Evolutionary conservation across 441 rosid genomes (phyloP), one percentile per base, ranked within the genome.

Genomic region (Eruca vesicaria): DNA sequence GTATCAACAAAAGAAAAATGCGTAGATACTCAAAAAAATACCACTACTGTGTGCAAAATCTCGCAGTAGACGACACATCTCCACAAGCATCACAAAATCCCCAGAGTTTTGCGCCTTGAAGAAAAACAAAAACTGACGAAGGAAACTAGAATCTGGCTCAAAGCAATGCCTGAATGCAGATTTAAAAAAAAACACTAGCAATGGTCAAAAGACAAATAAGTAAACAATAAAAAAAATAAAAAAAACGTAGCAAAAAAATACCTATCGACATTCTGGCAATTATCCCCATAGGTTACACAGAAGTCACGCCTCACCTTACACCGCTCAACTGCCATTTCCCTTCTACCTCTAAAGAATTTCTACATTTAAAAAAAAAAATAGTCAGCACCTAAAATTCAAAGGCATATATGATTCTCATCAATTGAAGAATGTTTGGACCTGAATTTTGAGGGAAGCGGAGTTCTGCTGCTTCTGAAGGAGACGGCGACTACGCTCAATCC

Each of bases 261-360:
- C 99, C 97, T 87, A 86, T 89, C 84, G n/a, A 88, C 93, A 63
- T 88, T 87, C 84, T 84, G 84, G 74, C 90, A 88, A 72, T 73
- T 67, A 57, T 79, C 77, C 75, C 98, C 97, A 69, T 86, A 93
- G 33, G 79, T 84, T 72, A 65, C 66, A 76, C 80, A 83, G 80
- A 96, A 96, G 69, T 87, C 89, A 74, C 81, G 85, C 66, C 94
- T 86, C 73, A 84, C 87, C 74, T 81, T 84, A 7, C 78, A 63
- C 55, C 76, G 94, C 80, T 84, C 97, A 71, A 80, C 89, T 73
- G 83, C 84, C 84, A 82, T 79, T 41, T 79, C 89, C 79, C 83
- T 91, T 83, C 90, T 88, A 62, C 98, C 97, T 88, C 98, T 91
- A 85, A 82, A 93, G 90, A 87, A 86, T 96, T 91, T 96, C 99